A percentile compares a stretch with the other conserved stretches of the same genome.
Conservation (phyloP, 176 grass and related monocot species). For the Chrysopogon serrulatus region DNA sequence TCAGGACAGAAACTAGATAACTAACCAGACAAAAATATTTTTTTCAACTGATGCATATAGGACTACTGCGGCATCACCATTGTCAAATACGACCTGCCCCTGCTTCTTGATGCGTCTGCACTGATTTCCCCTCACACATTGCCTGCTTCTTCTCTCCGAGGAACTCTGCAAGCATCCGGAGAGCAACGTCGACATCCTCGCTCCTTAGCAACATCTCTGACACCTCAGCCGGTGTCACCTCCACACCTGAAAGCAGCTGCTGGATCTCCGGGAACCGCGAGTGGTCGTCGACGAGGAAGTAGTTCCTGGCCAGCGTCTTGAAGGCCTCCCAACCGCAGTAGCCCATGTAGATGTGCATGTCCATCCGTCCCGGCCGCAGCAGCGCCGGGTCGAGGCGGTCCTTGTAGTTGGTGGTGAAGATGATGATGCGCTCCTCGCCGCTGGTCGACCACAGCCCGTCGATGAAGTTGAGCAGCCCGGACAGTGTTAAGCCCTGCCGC, state of each 20-base stretch:
- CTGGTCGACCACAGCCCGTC: constrained; percentile 24
- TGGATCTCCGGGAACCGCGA: constrained; percentile 6
- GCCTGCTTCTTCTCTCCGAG: neutral
- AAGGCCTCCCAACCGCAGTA: constrained; percentile 24
- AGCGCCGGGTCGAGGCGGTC: constrained; percentile 67
- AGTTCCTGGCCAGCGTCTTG: constrained; percentile 20
- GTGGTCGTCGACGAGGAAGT: constrained; percentile 6
- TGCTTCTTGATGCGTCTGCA: neutral
- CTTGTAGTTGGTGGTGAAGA: constrained; percentile 81
- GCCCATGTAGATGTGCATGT: constrained; percentile 63
- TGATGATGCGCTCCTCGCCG: constrained; percentile 72
- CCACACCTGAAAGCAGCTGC: neutral
- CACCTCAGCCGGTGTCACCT: constrained; percentile 29
- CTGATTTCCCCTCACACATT: neutral
- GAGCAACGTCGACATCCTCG: neutral
- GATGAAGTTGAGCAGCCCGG: constrained; percentile 31
- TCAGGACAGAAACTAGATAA: no score
- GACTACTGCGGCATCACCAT: neutral
- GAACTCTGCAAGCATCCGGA: neutral
- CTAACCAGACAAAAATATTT: neutral
- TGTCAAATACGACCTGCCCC: neutral
- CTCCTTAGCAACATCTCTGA: constrained; percentile 23
- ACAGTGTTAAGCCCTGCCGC: no score
- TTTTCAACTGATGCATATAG: neutral
- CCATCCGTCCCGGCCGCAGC: constrained; percentile 71